These are phyloP conservation scores for Cladorrhinum sp. DNA, from an alignment of 2,329 filamentous ascomycete species.

Conservation along the genomic window DNA sequence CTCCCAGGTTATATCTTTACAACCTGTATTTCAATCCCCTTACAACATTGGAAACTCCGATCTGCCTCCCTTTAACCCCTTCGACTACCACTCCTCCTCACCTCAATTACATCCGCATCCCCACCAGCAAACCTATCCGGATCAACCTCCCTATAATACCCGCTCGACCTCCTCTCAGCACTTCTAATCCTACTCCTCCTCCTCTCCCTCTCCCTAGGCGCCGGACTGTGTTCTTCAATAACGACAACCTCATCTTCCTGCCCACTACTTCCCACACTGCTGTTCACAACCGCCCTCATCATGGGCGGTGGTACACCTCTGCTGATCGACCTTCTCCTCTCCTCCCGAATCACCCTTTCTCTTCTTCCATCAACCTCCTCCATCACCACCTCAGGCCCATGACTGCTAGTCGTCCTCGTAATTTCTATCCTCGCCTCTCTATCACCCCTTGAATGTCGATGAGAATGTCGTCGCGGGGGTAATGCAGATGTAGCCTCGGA, in stretches of 20 bases:
- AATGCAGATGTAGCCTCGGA: neutral
- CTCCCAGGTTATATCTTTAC: neutral
- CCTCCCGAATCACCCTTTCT: conserved; percentile 17
- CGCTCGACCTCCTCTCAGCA: conserved; percentile 28
- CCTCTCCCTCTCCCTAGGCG: conserved; percentile 23
- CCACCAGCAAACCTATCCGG: conserved; percentile 33
- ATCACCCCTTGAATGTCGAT: conserved; percentile 3
- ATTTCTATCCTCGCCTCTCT: conserved; percentile 32
- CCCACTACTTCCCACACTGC: conserved; percentile 20
- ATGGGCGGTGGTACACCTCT: conserved; percentile 20
- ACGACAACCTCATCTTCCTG: conserved; percentile 35
- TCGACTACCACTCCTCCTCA: conserved; percentile 34
- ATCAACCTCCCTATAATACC: conserved; percentile 32
- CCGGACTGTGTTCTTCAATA: conserved; percentile 34
- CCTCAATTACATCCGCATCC: conserved; percentile 30
- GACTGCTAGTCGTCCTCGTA: conserved; percentile 15
- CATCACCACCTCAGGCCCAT: conserved; percentile 25
- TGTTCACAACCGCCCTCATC: conserved; percentile 23
- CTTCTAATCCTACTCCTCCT: conserved; percentile 26
- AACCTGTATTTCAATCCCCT: too few relatives aligned
- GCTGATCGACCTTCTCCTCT: conserved; percentile 22
- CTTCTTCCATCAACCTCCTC: conserved; percentile 27
- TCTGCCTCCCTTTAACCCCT: conserved; percentile 28
- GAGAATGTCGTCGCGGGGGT: conserved; percentile 2
- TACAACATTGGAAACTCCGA: too few relatives aligned